Evolutionary conservation across 257 asterid species (phyloP), one percentile per base, ranked within the genome.

Genomic region (Sherardia arvensis): DNA sequence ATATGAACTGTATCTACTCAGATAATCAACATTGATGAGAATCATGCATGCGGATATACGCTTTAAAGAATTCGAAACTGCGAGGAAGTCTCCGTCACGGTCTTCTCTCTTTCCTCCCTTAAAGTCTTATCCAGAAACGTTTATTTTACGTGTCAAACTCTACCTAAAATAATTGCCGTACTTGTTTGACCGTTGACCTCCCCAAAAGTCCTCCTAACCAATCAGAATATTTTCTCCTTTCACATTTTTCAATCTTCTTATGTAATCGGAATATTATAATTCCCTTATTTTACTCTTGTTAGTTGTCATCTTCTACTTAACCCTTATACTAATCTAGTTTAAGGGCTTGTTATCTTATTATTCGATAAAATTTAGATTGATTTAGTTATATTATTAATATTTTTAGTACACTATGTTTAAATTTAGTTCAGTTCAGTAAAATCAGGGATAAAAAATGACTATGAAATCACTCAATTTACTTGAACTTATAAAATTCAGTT

Each of bases 161-260:
- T 49, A 49, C 23, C 56, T 1, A 49, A 18, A 65, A 51, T 32
- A 65, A 22, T 65, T 61, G 69, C 69, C 69, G 69, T 65, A 30
- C 61, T 51, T 65, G 25, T 49, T 59, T 51, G 69, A 65, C 69
- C 69, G 7, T 30, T 25, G 69, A 64, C 68, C 49, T 3, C 29
- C 7, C 67, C 29, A 12, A 56, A 56, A 56, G 33, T 12, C 33
- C 4, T 32, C 1, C 21, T 20, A 5, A n/a, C 32, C 51, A n/a
- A n/a, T 21, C n/a, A 20, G 40, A 64, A 48, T 8, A n/a, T n/a
- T n/a, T n/a, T n/a, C n/a, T n/a, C n/a, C n/a, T n/a, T n/a, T n/a
- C n/a, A n/a, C n/a, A n/a, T n/a, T n/a, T n/a, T n/a, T n/a, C 18
- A 23, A 23, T 23, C 12, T 54, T 54, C 59, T 2, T 4, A 29